Evolutionary conservation across 2,329 filamentous ascomycete genomes (phyloP).

Genomic region (Diaporthe sp.): DNA sequence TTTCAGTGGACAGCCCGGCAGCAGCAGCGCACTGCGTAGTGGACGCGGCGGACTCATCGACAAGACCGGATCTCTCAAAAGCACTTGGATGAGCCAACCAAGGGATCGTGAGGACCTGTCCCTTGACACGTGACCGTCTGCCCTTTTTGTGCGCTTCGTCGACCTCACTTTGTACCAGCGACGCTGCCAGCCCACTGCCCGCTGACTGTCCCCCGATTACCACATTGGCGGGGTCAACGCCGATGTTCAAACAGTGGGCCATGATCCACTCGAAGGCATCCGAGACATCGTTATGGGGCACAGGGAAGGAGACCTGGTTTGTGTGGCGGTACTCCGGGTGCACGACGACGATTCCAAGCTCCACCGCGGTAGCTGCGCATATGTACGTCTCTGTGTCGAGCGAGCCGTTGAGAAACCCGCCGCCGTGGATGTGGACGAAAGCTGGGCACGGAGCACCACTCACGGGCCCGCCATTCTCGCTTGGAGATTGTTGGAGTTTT

Average conservation of each 20-base stretch:
- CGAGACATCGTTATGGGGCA: not conserved
- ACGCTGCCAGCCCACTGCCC: not conserved
- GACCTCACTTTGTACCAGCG: not conserved
- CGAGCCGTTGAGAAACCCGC: slow-evolving; percentile 9
- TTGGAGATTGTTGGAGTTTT: not conserved
- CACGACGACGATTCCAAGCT: not conserved
- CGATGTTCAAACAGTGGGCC: not conserved
- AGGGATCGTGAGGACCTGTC: not conserved
- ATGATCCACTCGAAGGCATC: slow-evolving; percentile 7
- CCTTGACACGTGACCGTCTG: not conserved
- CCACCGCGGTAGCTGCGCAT: not conserved
- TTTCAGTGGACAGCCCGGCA: not conserved
- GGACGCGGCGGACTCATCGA: not conserved
- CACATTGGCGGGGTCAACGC: not conserved
- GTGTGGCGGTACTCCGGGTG: slow-evolving; percentile 13
- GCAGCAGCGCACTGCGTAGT: not conserved
- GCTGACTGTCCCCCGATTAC: not conserved
- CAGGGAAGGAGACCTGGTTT: not conserved
- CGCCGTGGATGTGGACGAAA: slow-evolving; percentile 6
- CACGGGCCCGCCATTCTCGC: too few relatives aligned
- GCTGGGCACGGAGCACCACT: not conserved
- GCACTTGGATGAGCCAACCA: not conserved
- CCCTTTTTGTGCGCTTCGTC: not conserved
- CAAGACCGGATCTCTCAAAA: not conserved
- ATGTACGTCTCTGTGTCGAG: slow-evolving; percentile 7